Base-by-base conservation (phyloP, 768 basidiomycete genomes). In the Suillus subalutaceus region DNA sequence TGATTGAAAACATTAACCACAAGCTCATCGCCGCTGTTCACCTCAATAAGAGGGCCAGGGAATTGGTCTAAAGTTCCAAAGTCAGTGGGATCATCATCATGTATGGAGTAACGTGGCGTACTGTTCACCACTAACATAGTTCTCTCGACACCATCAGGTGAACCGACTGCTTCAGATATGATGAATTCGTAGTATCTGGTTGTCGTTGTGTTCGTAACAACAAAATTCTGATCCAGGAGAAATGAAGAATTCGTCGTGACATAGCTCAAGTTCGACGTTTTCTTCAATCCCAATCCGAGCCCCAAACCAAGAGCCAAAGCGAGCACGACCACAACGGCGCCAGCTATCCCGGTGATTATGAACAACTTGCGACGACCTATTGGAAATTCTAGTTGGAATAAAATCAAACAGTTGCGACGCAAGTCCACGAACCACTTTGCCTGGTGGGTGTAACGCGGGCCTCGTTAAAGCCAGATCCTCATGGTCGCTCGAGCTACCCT, bases 121-220 rank as follows among this genome's bases (percentile, higher is more conserved):
- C 83, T 80, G 38, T 85, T 85, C 35, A 85, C 83, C 57, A 84
- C 83, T 5, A 84, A 72, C 81, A 84, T 82, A 1, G 71, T 70
- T 53, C 79, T 77, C 55, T 78, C 69, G 41, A 79, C 73, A 50
- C 80, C 84, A 66, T 84, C 82, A 1, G 81, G 82, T 1, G 82
- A 73, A 2, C 80, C 79, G 4, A 66, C 66, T n/a, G 78, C 72
- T 66, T 79, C 72, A 15, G 77, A 74, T 9, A 85, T 71, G n/a
- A 77, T 77, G 76, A 83, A 85, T 53, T 79, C 78, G 62, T 78
- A 83, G 40, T 74, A 74, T n/a, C 84, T 77, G 18, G 82, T 83
- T 66, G 76, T 79, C 15, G 83, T 72, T 1, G 74, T 67, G 32
- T 64, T 69, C 12, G 71, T 69, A 62, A 75, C 44, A 16, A 71